phyloP scores from a whole-genome alignment of 257 asterid genomes.

The Ehretia macrophylla region DNA sequence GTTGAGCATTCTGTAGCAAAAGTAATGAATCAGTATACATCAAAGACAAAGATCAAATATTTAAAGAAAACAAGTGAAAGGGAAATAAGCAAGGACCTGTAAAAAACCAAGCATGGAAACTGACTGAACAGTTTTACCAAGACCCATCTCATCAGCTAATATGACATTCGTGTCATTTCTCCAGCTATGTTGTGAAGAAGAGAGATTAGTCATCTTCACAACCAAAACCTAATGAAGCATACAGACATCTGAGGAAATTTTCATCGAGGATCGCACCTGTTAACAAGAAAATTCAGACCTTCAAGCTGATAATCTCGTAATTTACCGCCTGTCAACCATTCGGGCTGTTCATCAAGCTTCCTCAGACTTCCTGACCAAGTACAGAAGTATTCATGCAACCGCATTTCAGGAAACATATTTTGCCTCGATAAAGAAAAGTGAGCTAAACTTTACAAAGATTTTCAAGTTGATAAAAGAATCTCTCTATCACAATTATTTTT shows the following conservation, averaged over 20 bases:
- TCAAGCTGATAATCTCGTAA: slow-evolving; percentile 99
- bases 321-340: slow-evolving; percentile 97
- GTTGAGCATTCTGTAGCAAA: slow-evolving; percentile 75
- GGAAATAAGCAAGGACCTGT: slow-evolving; percentile 49
- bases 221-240: slow-evolving; percentile 27
- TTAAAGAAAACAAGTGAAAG: slow-evolving; percentile 11
- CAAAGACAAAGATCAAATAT: slow-evolving; percentile 8
- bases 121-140: slow-evolving; percentile 97
- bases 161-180: slow-evolving; percentile 97
- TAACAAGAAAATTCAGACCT: slow-evolving; percentile 93
- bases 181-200: slow-evolving; percentile 79
- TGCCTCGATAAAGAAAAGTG: too few species aligned
- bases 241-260: not conserved
- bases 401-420: not conserved
- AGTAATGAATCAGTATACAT: slow-evolving; percentile 13
- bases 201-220: slow-evolving; percentile 38
- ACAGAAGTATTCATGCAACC: slow-evolving; percentile 8
- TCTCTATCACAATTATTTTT: too few species aligned
- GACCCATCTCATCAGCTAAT: slow-evolving; percentile 99
- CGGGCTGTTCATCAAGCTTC: slow-evolving; percentile 97
- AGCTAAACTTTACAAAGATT: too few species aligned
- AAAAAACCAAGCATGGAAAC: slow-evolving; percentile 98
- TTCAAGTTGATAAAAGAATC: too few species aligned
- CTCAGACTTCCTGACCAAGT: slow-evolving; percentile 80
- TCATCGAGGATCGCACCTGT: slow-evolving; percentile 49